Base-by-base conservation (phyloP, 1,284 basidiomycete genomes). In the Sanghuangporus baumii region DNA sequence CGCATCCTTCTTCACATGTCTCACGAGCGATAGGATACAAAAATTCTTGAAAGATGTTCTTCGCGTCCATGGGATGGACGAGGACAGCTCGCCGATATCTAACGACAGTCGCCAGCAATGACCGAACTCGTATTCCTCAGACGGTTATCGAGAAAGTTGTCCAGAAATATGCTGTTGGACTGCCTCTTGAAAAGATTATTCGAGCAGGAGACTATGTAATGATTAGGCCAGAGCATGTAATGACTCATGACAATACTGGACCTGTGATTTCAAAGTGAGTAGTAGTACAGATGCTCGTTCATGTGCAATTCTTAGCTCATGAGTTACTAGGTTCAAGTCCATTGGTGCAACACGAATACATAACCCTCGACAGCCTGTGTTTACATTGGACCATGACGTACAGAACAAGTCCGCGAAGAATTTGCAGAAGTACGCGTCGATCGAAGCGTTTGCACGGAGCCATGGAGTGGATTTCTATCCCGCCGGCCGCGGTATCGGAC, bases 131-230 rank as follows among this genome's bases (percentile, higher is more conserved):
- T 23, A 68, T 74, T n/a, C 88, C 92, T 6, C 96, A 98, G 74
- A 96, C 95, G 0, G 80, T 94, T 69, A 93, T 99, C 71, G 97
- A 99, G 78, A 99, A 99, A 80, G 90, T 99, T 67, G 96, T 99
- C 0, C 96, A 99, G 74, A 93, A 90, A 72, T 97, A 98, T 79
- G 91, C 96, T 0, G 93, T 99, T 41, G 94, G 90, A 61, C 80
- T 95, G 1, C 85, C 91, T 1, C 74, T 81, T 58, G 87, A 86
- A 51, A 90, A 91, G 71, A 80, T 82, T 31, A 93, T 98, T 67
- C 87, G 86, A 70, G 92, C 96, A 34, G 97, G 97, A 38, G 97
- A 99, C 86, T 99, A 98, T 86, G 95, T 99, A 57, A 98, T 98
- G 92, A 97, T 99, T 75, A 86, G 87, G 34, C 97, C 97, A 18